Base-by-base conservation (phyloP, 208 protist species). In the Leishmania tarentolae region DNA sequence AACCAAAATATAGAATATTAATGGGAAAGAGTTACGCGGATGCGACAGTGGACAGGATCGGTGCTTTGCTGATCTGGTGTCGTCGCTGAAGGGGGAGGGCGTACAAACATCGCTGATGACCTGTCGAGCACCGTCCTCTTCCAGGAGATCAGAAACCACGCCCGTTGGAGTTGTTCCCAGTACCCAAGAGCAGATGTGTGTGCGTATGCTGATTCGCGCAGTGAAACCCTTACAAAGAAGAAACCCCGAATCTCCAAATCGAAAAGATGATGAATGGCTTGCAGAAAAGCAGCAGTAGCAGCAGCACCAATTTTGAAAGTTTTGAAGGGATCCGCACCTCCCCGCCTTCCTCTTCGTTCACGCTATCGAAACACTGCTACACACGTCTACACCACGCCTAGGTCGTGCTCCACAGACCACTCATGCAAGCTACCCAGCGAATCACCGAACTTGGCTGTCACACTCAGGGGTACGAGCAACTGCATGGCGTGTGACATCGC, bases 371-470 rank as follows among this genome's bases (percentile, higher is more conserved):
- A 9, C 9, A 59, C 11, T 24, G 44, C 24, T 66, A 61, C 21
- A 61, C 21, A 47, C 69, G 5, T 81, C 79, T 37, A 80, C 68
- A 57, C 75, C 37, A 97, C 76, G 28, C 94, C 93, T 11, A 96
- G 83, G 50, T 95, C 92, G 73, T 97, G 84, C 42, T 96, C 92
- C 1, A 96, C 90, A 3, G 86, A 88, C 93, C 93, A 96, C 79
- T 90, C 86, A 72, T 88, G 83, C 77, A 98, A 79, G 19, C 94
- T 87, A 40, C 91, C 95, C 0, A 96, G 80, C 42, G 90, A 92
- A 24, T 70, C 83, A 15, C 95, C 95, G 31, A 95, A 82, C 81
- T 96, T 94, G 50, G 87, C 88, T 15, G 83, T 94, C 42, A 88
- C 84, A 56, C 86, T 88, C 37, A 94, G 84, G 37, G 90, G 90